Evolutionary conservation across 129 eudicot genomes (phyloP).

Genomic region (Chrysanthemum seticuspe): DNA sequence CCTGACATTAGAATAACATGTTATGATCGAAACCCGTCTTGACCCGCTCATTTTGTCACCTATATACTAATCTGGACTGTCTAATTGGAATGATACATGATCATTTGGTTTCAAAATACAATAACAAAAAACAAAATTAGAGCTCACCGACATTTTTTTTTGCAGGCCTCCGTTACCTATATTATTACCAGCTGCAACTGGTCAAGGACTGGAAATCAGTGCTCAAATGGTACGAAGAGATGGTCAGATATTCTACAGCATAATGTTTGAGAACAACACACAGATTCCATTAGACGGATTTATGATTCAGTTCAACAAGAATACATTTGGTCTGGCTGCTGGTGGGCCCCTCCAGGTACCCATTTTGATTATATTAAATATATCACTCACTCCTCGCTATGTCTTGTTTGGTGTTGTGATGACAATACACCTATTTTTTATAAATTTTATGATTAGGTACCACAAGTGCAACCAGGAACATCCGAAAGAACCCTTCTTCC

Average conservation of each 20-base stretch:
- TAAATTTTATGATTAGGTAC: conserved; percentile 46
- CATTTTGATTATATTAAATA: background rate
- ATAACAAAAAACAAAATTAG: too few relatives aligned
- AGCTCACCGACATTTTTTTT: background rate
- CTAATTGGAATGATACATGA: too few relatives aligned
- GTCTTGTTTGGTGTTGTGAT: background rate
- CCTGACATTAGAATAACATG: background rate
- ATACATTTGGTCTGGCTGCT: conserved; percentile 94
- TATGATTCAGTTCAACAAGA: conserved; percentile 95
- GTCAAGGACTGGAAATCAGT: conserved; percentile 41
- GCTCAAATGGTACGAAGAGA: conserved; percentile 82
- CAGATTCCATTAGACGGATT: conserved; percentile 74
- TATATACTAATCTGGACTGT: background rate
- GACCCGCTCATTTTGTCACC: background rate
- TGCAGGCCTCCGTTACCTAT: conserved; percentile 39
- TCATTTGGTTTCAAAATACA: too few relatives aligned
- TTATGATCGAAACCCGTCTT: background rate
- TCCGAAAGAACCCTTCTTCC: conserved; percentile 79
- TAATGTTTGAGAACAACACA: conserved; percentile 79
- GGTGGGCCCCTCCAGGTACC: conserved; percentile 82
- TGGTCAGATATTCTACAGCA: conserved; percentile 82
- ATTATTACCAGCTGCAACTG: conserved; percentile 30
- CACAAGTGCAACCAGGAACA: conserved; percentile 82
- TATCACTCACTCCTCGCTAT: background rate
- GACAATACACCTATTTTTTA: background rate